Conservation (phyloP, 2,329 filamentous ascomycete species). For the Pseudogymnoascus sp. region DNA sequence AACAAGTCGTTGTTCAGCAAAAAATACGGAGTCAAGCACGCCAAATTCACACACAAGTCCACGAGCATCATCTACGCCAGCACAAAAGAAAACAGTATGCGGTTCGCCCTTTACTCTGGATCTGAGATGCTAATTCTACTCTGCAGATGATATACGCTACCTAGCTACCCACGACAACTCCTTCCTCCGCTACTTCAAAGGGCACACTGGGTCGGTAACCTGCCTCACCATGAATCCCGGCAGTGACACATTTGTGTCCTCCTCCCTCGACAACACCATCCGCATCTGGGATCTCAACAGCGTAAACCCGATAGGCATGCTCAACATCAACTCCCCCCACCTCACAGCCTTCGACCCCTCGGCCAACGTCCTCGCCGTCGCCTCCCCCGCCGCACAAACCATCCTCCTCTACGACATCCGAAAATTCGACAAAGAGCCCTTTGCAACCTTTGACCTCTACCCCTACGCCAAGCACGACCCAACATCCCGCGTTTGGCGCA, state of each 20-base stretch:
- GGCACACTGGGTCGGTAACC: conserved; percentile 79
- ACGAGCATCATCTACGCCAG: conserved; percentile 92
- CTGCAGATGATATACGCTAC: conserved; percentile 69
- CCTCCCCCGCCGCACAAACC: conserved; percentile 68
- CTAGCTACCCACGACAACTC: conserved; percentile 91
- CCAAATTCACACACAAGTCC: conserved; percentile 86
- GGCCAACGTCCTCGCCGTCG: conserved; percentile 84
- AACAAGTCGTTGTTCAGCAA: conserved; percentile 88
- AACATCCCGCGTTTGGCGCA: conserved; percentile 61
- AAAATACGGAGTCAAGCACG: conserved; percentile 92
- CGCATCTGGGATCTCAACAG: conserved; percentile 75
- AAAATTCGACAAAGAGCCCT: conserved; percentile 88
- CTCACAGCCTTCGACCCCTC: conserved; percentile 88
- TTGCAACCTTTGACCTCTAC: conserved; percentile 73
- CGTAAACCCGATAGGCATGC: conserved; percentile 70
- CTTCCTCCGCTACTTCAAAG: conserved; percentile 93
- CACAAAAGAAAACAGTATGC: conserved; percentile 80
- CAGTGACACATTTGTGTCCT: conserved; percentile 85
- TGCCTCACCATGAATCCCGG: conserved; percentile 77
- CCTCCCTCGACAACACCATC: conserved; percentile 82
- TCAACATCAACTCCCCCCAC: conserved; percentile 73
- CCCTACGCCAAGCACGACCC: conserved; percentile 22
- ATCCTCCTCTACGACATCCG: conserved; percentile 87
- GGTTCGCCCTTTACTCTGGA: neutral
- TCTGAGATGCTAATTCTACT: neutral